These are phyloP conservation scores for Trichoderma afroharzianum DNA, from an alignment of 2,329 filamentous ascomycete species.

Conservation along the genomic window DNA sequence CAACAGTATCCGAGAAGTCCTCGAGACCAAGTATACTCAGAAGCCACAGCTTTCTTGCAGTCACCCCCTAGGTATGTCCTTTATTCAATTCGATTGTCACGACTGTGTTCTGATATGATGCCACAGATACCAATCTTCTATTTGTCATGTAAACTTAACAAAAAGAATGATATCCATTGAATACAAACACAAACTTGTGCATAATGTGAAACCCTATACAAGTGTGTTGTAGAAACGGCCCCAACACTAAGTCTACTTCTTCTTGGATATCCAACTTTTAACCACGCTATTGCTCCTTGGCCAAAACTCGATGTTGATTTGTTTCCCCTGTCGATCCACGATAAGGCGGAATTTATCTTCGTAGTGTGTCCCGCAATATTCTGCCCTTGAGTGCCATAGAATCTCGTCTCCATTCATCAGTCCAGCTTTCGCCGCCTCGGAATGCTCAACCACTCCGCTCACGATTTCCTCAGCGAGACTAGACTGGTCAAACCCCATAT, in stretches of 20 bases:
- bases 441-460: neutral
- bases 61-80: slow-evolving; percentile 80
- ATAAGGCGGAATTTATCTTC: neutral
- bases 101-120: slow-evolving; percentile 17
- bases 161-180: neutral
- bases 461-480: neutral
- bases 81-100: no score
- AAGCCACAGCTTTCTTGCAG: slow-evolving; percentile 96
- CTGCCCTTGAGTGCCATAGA: neutral
- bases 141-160: slow-evolving; percentile 58
- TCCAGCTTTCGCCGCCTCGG: neutral
- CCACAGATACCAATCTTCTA: slow-evolving; percentile 58
- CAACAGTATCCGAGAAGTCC: slow-evolving; percentile 89
- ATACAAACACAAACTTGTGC: neutral
- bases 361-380: neutral
- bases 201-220: neutral
- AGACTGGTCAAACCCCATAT: neutral
- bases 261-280: neutral
- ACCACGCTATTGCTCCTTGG: neutral
- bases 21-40: slow-evolving; percentile 83
- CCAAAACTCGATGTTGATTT: neutral
- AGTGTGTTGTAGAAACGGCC: neutral
- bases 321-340: neutral
- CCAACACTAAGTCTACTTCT: neutral
- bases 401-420: neutral